phyloP scores from a whole-genome alignment of 2,329 filamentous ascomycete species.

The Talaromyces piceae region DNA sequence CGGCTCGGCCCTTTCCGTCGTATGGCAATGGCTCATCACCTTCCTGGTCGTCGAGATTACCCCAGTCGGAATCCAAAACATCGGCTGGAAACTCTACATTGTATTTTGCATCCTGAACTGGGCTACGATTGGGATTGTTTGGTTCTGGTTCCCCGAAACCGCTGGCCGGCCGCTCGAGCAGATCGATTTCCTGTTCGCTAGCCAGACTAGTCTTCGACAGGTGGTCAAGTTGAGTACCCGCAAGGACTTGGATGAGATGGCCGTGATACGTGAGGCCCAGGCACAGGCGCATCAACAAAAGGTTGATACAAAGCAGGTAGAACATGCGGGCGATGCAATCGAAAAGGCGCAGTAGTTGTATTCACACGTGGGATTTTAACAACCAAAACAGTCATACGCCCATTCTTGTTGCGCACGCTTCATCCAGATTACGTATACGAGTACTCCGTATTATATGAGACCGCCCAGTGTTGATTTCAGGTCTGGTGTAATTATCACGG shows the following conservation, averaged over 20 bases:
- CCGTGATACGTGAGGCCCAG: constrained; percentile 10
- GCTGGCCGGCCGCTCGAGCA: constrained; percentile 18
- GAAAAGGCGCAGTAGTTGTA: background rate
- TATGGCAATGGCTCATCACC: constrained; percentile 13
- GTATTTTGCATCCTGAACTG: constrained; percentile 24
- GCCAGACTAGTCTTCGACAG: constrained; percentile 10
- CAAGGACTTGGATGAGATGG: constrained; percentile 12
- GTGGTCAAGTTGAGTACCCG: constrained; percentile 13
- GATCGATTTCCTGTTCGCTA: constrained; percentile 19
- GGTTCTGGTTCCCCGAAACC: constrained; percentile 25
- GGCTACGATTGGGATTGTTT: constrained; percentile 40
- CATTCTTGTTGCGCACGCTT: too few relatives aligned
- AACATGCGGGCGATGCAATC: background rate
- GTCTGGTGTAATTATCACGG: too few relatives aligned
- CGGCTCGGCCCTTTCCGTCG: constrained; percentile 10
- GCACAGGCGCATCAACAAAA: constrained; percentile 12
- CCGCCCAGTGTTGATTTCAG: too few relatives aligned
- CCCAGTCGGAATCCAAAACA: constrained; percentile 30
- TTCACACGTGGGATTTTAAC: too few relatives aligned
- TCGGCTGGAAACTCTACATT: constrained; percentile 34
- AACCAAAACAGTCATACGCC: too few relatives aligned
- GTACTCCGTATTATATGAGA: too few relatives aligned
- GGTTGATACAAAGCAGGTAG: constrained; percentile 6
- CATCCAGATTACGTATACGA: too few relatives aligned
- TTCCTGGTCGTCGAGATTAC: constrained; percentile 31